These are phyloP conservation scores for Prunus yedoensis DNA, from an alignment of 331 rosid genomes.

Conservation along the genomic window DNA sequence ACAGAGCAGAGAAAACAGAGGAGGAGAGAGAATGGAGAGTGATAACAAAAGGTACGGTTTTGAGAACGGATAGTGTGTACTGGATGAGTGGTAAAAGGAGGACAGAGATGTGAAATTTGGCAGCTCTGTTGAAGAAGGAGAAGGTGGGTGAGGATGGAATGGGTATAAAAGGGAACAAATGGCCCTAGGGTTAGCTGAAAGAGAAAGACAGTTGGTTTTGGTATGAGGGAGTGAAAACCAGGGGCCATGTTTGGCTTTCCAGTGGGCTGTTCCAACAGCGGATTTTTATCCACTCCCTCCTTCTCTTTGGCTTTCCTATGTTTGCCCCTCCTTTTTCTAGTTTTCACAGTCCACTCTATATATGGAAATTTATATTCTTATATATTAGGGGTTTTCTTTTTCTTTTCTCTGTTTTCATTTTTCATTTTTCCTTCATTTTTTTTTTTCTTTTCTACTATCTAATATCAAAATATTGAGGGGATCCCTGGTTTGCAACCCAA, in stretches of 20 bases:
- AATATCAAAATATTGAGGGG: too few relatives aligned
- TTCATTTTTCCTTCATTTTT: background rate
- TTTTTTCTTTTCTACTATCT: background rate
- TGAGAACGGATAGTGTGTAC: conserved; percentile 6
- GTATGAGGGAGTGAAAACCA: conserved; percentile 68
- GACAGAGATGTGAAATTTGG: conserved; percentile 34
- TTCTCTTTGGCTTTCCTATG: background rate
- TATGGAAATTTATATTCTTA: background rate
- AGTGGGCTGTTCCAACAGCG: conserved; percentile 98
- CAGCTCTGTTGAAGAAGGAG: conserved; percentile 36
- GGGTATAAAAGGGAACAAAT: conserved; percentile 59
- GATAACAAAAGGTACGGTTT: background rate
- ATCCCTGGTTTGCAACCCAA: too few relatives aligned
- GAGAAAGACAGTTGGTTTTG: conserved; percentile 56
- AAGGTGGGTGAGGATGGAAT: conserved; percentile 18
- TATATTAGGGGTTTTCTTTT: background rate
- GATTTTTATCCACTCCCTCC: conserved; percentile 48
- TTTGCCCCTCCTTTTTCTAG: conserved; percentile 13
- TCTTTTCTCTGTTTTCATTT: background rate
- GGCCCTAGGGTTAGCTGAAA: conserved; percentile 46
- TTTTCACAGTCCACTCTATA: background rate
- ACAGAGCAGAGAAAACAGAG: conserved; percentile 12
- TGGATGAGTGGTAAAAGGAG: conserved; percentile 25
- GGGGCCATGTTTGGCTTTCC: conserved; percentile 93
- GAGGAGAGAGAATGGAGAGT: conserved; percentile 1